phyloP scores from a whole-genome alignment of 2,329 filamentous ascomycete species.

The Dryadomyces quercivorus region DNA sequence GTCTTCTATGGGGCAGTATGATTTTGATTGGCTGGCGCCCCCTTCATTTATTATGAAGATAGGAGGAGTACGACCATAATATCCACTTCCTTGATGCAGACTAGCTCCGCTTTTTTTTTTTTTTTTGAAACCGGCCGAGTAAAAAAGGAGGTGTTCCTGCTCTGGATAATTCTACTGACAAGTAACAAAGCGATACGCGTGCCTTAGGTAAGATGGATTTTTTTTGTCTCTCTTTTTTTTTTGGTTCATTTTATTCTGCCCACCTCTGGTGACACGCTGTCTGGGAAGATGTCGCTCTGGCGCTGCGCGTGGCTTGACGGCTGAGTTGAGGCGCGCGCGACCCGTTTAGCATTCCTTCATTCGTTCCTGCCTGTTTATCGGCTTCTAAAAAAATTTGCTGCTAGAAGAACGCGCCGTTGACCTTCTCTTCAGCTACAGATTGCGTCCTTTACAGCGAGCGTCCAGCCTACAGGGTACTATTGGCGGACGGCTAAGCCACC shows the following conservation, averaged over 20 bases:
- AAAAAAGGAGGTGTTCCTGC: not conserved
- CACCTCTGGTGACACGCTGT: not conserved
- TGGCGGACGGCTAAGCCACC: not conserved
- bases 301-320: not conserved
- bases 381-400: not conserved
- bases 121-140: slow-evolving; percentile 6
- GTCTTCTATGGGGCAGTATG: too few relatives aligned
- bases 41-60: too few relatives aligned
- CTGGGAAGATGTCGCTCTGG: too few relatives aligned
- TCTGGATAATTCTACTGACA: slow-evolving; percentile 6
- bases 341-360: not conserved
- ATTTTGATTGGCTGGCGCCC: too few relatives aligned
- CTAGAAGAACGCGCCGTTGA: not conserved
- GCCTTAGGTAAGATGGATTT: slow-evolving; percentile 22
- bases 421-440: not conserved
- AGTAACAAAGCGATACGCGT: slow-evolving; percentile 9
- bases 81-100: not conserved
- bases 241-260: not conserved
- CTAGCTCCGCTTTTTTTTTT: slow-evolving; percentile 3
- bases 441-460: too few relatives aligned
- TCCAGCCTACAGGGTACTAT: too few relatives aligned
- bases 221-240: slow-evolving; percentile 12
- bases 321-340: not conserved
- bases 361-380: not conserved
- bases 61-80: too few relatives aligned